Evolutionary conservation across 139 green algal genomes (phyloP).

Genomic region (Chlorella sorokiniana): DNA sequence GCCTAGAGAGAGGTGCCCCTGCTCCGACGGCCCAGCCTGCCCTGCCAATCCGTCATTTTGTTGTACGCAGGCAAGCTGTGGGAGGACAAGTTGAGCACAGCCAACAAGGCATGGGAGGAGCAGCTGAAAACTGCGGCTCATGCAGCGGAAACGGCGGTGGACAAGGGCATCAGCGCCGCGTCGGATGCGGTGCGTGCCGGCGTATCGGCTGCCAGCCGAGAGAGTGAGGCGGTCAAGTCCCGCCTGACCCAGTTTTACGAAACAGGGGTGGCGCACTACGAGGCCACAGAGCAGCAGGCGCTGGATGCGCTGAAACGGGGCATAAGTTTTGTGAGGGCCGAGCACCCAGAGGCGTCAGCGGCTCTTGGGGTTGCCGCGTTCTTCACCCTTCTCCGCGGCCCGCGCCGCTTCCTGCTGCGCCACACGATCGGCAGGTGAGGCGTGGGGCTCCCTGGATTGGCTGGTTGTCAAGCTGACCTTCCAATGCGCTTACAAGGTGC

Average conservation of each 20-base stretch:
- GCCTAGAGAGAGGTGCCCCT: too few species aligned
- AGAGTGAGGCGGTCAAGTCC: neutral
- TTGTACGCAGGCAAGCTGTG: slow-evolving; percentile 10
- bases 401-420: slow-evolving; percentile 41
- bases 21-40: too few species aligned
- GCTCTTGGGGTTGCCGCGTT: neutral
- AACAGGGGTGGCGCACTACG: slow-evolving; percentile 22
- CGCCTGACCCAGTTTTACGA: slow-evolving; percentile 14
- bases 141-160: slow-evolving; percentile 1
- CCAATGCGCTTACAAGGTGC: too few species aligned
- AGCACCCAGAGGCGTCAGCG: slow-evolving; percentile 28
- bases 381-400: slow-evolving; percentile 31
- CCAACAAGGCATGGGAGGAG: neutral
- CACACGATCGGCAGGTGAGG: slow-evolving; percentile 17
- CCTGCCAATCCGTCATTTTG: neutral
- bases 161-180: slow-evolving; percentile 14
- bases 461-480: neutral
- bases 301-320: slow-evolving; percentile 23
- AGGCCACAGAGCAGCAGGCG: slow-evolving; percentile 21
- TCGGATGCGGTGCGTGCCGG: slow-evolving; percentile 16
- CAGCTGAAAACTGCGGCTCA: slow-evolving; percentile 18
- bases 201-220: neutral
- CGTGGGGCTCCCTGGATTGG: neutral
- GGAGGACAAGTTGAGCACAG: neutral
- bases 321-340: slow-evolving; percentile 14